Base-by-base conservation (phyloP, 768 basidiomycete species). In the Pholiota microspora region DNA sequence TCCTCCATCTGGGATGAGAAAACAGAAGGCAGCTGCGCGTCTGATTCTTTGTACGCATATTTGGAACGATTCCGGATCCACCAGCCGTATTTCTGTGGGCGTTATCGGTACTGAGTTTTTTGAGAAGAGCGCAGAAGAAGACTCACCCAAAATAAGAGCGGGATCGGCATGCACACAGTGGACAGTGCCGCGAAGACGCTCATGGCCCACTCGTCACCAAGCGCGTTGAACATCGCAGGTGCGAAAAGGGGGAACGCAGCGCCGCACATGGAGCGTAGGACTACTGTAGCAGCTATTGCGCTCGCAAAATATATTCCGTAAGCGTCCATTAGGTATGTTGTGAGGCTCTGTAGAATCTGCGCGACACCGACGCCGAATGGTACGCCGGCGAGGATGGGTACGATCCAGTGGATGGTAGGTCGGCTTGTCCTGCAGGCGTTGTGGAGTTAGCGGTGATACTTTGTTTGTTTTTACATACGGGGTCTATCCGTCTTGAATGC, bases 301-400 rank as follows among this genome's bases (percentile, higher is more conserved):
- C 83, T 84, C 2, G 86, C 85, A 56, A 78, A 82, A 67, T 84
- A 85, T 40, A 86, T 72, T 40, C 75, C 74, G 71, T 89, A 89
- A 12, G 81, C 72, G 62, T 89, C 87, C 79, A 90, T 84, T 53
- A 89, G 74, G 70, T 89, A 89, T 2, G 82, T 81, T 36, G 83
- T 80, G n/a, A 86, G 69, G 42, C 79, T 78, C 59, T 84, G 79
- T 70, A 88, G 73, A 54, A 89, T 80, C 57, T 83, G 73, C n/a
- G 86, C 77, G 53, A 85, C 78, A 13, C 83, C 82, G 15, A 72
- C 64, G 23, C 88, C 89, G 66, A 89, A 89, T 10, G 87, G 86
- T 9, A 81, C 70, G 13, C 81, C 84, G 15, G 82, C 82, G 34
- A 88, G 67, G 66, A 89, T 81, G 10, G 86, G 83, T 2, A 84